A percentile compares a stretch with the other conserved stretches of the same genome.
Conservation (phyloP, 495 filamentous ascomycete species). For the Penicillium herquei region DNA sequence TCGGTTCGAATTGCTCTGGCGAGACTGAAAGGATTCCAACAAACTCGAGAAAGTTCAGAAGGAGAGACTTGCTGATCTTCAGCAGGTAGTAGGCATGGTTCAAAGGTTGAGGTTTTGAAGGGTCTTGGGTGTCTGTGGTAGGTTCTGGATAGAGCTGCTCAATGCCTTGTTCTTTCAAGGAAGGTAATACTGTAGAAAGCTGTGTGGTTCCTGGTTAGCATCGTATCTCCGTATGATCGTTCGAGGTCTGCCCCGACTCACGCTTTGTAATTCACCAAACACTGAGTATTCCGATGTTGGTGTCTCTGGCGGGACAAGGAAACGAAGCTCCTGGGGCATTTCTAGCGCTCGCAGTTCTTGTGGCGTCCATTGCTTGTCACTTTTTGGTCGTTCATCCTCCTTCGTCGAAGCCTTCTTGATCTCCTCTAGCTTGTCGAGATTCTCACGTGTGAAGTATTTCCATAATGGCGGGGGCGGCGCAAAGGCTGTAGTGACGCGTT, state of each 20-base stretch:
- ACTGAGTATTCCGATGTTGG: conserved; percentile 72
- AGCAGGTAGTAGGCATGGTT: conserved; percentile 77
- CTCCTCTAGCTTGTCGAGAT: conserved; percentile 63
- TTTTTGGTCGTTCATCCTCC: conserved; percentile 30
- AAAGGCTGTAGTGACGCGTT: conserved; percentile 59
- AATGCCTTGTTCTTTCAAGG: conserved; percentile 66
- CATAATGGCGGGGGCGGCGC: conserved; percentile 89
- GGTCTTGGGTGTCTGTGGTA: conserved; percentile 37
- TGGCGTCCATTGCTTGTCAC: conserved; percentile 37
- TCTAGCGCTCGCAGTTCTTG: conserved; percentile 54
- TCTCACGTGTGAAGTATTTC: conserved; percentile 79
- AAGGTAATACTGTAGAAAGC: conserved; percentile 62
- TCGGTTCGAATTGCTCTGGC: conserved; percentile 59
- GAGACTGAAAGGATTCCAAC: conserved; percentile 64
- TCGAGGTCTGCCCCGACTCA: conserved; percentile 26
- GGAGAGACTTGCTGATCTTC: conserved; percentile 72
- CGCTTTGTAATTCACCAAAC: conserved; percentile 68
- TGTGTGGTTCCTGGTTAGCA: conserved; percentile 8
- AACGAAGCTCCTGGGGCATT: conserved; percentile 71
- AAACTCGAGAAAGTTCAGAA: conserved; percentile 84
- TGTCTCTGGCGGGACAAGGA: conserved; percentile 75
- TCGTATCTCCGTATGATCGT: not conserved
- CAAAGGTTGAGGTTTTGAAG: conserved; percentile 40
- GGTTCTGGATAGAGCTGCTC: conserved; percentile 64
- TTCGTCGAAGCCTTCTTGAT: conserved; percentile 46